A percentile compares a stretch with the other conserved stretches of the same genome.
phyloP scores from a whole-genome alignment of 2,329 filamentous ascomycete genomes.

The Emmonsiellopsis sp. region DNA sequence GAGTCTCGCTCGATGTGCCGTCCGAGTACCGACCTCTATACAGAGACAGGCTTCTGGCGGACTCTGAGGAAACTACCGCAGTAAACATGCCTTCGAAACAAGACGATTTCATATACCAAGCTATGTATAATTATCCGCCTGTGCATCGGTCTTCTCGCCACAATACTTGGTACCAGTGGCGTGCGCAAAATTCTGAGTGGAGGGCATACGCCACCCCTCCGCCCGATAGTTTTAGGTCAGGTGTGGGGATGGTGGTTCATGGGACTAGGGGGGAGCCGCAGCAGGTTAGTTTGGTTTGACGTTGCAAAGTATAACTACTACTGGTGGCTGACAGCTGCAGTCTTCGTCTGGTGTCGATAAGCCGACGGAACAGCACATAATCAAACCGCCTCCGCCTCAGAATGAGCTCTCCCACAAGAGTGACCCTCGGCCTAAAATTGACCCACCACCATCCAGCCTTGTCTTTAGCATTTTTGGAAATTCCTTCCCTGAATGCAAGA shows the following conservation, averaged over 20 bases:
- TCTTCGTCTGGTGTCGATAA: neutral
- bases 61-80: neutral
- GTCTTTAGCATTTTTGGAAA: slow-evolving; percentile 7
- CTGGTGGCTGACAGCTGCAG: neutral
- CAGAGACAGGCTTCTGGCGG: neutral
- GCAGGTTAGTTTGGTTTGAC: neutral
- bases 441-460: neutral
- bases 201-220: no score
- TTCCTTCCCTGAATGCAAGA: slow-evolving; percentile 2
- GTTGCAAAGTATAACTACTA: neutral
- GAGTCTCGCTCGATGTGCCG: neutral
- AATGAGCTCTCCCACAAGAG: no score
- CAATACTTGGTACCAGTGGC: neutral
- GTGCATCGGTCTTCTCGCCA: neutral
- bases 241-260: neutral
- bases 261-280: no score
- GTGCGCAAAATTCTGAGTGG: neutral
- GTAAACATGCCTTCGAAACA: neutral
- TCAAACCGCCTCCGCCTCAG: neutral
- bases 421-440: neutral
- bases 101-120: neutral
- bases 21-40: neutral
- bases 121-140: neutral
- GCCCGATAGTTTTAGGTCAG: neutral
- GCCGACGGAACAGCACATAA: neutral